phyloP scores from a whole-genome alignment of 148 eudicot genomes.

The Euryodendron excelsum region DNA sequence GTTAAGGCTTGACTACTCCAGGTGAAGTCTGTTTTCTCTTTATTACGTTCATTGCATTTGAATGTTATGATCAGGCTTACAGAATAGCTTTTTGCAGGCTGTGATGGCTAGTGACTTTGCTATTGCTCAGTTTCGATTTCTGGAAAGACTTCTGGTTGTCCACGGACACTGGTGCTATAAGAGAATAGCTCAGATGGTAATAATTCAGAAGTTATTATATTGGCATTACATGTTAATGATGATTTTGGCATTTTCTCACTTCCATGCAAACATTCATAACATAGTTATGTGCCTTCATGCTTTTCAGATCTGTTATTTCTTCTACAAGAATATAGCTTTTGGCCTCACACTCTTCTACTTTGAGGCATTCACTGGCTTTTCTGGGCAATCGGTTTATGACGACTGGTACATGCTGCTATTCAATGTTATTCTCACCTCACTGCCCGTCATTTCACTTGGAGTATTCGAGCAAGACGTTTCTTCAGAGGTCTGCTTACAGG shows the following conservation, averaged over 20 bases:
- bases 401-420: slow-evolving; percentile 74
- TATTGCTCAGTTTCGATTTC: slow-evolving; percentile 67
- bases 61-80: slow-evolving; percentile 17
- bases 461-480: slow-evolving; percentile 79
- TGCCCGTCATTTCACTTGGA: slow-evolving; percentile 76
- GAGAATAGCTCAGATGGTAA: slow-evolving; percentile 81
- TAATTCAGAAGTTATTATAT: neutral
- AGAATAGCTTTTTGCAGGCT: slow-evolving; percentile 51
- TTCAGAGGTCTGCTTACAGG: slow-evolving; percentile 75
- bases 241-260: neutral
- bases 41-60: neutral
- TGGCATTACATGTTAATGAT: neutral
- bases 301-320: slow-evolving; percentile 74
- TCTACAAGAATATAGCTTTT: slow-evolving; percentile 82
- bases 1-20: neutral
- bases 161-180: slow-evolving; percentile 91
- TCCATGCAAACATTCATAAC: too few relatives aligned
- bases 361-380: slow-evolving; percentile 73
- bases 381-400: slow-evolving; percentile 73
- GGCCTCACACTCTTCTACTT: slow-evolving; percentile 84
- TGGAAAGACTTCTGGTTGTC: slow-evolving; percentile 72
- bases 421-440: slow-evolving; percentile 66
- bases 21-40: neutral
- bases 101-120: slow-evolving; percentile 91
- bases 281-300: neutral